Base-by-base conservation (phyloP, 495 filamentous ascomycete genomes). In the Aspergillus wentii region DNA sequence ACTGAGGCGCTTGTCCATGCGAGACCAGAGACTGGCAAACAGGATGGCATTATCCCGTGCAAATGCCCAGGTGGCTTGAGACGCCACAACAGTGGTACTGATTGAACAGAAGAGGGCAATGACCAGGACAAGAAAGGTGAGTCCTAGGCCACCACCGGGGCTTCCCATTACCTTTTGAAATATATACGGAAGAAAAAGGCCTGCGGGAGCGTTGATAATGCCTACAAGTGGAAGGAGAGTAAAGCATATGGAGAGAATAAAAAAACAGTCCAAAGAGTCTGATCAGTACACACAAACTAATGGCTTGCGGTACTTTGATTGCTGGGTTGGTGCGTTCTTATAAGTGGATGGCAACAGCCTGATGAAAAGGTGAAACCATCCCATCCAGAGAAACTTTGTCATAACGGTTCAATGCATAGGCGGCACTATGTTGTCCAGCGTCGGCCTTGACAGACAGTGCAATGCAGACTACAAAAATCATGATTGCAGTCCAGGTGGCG, bases 61-160 rank as follows among this genome's bases (percentile, higher is more conserved):
- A 35, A 79, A 76, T 0, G 77, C 79, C 66, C 74, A 83, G 26
- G 77, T 75, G 34, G 70, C 63, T 15, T 79, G 72, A 1, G 74
- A 78, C 3, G 77, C 64, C 13, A 76, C 79, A 4, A 75, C 74
- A 5, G 75, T 80, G 47, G 78, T 78, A 27, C 75, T 79, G 16
- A 75, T 76, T 8, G 75, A 76, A 49, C 78, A 80, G 46, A 82
- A 76, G 43, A 83, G 71, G 5, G 59, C 57, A 47, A 88, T 80
- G 17, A 81, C 71, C 2, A 88, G 69, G 26, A 87, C 63, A 3
- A 72, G 54, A 49, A 67, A 64, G 6, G 52, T 57, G 17, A 74
- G 64, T 1, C 41, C 66, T 0, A 72, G 38, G 0, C 79, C 69
- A 38, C 64, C 82, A 13, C 56, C 66, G 2, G 66, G 61, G 1